phyloP scores from a whole-genome alignment of 139 green algal genomes.

The Picochlorum sp. region DNA sequence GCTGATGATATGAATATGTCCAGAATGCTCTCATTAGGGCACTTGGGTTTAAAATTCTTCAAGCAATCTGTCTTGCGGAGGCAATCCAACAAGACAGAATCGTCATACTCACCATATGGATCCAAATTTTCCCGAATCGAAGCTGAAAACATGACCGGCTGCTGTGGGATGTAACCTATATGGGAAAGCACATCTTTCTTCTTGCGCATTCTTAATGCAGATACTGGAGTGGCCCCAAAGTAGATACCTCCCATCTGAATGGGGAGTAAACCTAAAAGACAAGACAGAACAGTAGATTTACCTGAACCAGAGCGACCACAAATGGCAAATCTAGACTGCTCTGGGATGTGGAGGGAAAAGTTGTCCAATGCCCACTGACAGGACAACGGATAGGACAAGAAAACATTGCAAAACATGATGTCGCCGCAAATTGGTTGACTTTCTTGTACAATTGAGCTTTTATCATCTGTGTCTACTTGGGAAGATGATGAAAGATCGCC shows the following conservation, averaged over 20 bases:
- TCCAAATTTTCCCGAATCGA: slow-evolving; percentile 63
- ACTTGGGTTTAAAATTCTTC: too few species aligned
- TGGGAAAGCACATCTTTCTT: slow-evolving; percentile 29
- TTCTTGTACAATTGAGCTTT: background rate
- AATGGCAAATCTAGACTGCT: slow-evolving; percentile 36
- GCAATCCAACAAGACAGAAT: slow-evolving; percentile 1
- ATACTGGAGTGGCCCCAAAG: slow-evolving; percentile 21
- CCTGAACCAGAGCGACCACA: slow-evolving; percentile 52
- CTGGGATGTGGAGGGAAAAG: slow-evolving; percentile 22
- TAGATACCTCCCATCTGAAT: slow-evolving; percentile 24
- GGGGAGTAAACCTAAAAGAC: slow-evolving; percentile 48
- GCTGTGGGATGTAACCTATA: slow-evolving; percentile 50
- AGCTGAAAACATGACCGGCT: slow-evolving; percentile 63
- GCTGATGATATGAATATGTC: too few species aligned
- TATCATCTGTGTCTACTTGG: background rate
- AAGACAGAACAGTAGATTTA: slow-evolving; percentile 54
- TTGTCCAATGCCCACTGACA: slow-evolving; percentile 31
- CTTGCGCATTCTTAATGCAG: slow-evolving; percentile 16
- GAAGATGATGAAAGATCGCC: background rate
- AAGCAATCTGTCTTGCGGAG: too few species aligned
- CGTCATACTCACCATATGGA: slow-evolving; percentile 25
- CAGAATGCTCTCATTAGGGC: too few species aligned
- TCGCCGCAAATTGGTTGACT: background rate
- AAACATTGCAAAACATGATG: slow-evolving; percentile 25
- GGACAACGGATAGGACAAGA: slow-evolving; percentile 29